Evolutionary conservation across 2,329 filamentous ascomycete species (phyloP), one percentile per base, ranked within the genome.

Genomic region (Metarhizium robertsii): DNA sequence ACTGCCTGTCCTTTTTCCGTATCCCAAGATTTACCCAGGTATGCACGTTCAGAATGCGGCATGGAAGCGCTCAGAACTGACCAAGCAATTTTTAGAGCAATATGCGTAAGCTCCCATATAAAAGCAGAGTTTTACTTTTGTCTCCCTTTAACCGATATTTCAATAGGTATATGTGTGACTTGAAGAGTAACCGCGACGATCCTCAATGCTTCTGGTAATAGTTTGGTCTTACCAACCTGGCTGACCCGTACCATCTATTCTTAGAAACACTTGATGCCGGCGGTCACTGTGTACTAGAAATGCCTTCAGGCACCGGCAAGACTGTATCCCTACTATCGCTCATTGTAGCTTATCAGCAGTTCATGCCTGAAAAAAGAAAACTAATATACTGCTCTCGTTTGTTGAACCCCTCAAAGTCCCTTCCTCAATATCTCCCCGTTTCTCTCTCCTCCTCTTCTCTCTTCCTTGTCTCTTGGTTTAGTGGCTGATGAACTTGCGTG

Each of bases 261-360:
- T 46, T 48, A 81, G 78, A 77, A 62, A 97, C 94, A 20, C 86
- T 99, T 66, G 94, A 99, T 79, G 88, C 87, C 20, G 90, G 90
- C 53, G 95, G 94, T 58, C 91, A 99, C 73, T 96, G 92, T 70
- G 92, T 99, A 25, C 75, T 99, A 64, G 94, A 99, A 75, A 99
- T 99, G 94, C 94, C 94, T 71, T 99, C 94, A 57, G 94, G 94
- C 47, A 99, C 94, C 29, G 94, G 94, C 59, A 99, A 99, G 77
- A 99, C 94, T 0, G 89, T 99, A 30, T 96, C 94, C 10, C 79
- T 99, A 4, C 78, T 99, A 48, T 96, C 94, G 0, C 81, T 99
- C 63, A 99, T 99, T 66, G 85, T 99, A 56, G 92, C 94, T 46
- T 99, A 99, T 66, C 95, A 99, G 71, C 89, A 94, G 69, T 86